Conservation (phyloP, 1,284 basidiomycete genomes). For the Hypsizygus ulmarius region DNA sequence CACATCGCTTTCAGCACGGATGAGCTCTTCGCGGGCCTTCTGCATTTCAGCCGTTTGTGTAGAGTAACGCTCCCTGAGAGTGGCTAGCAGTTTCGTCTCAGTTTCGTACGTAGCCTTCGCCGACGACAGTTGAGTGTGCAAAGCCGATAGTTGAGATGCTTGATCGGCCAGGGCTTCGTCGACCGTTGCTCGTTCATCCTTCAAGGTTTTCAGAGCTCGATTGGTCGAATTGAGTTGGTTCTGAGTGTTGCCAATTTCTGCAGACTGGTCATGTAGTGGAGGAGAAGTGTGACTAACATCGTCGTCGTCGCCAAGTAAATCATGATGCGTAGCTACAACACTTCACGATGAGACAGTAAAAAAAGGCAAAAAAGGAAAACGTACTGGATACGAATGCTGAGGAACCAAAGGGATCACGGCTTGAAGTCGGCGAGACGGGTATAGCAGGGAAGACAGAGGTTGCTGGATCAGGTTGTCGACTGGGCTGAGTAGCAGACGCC, state of each 20-base stretch:
- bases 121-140: constrained; percentile 74
- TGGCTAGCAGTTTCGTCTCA: constrained; percentile 74
- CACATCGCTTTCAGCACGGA: constrained; percentile 89
- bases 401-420: constrained; percentile 43
- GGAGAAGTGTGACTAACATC: constrained; percentile 48
- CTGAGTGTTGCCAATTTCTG: constrained; percentile 82
- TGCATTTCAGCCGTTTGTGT: constrained; percentile 79
- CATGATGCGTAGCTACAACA: constrained; percentile 35
- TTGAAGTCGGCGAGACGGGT: constrained; percentile 23
- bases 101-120: constrained; percentile 83
- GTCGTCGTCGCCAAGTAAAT: constrained; percentile 76
- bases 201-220: constrained; percentile 60
- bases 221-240: constrained; percentile 85
- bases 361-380: constrained; percentile 24
- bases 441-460: constrained; percentile 18
- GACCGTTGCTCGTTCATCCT: constrained; percentile 53
- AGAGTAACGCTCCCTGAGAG: constrained; percentile 70
- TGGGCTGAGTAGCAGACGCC: constrained; percentile 41
- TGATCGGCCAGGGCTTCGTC: constrained; percentile 63
- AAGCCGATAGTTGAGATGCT: constrained; percentile 64
- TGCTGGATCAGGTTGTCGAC: constrained; percentile 33
- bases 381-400: constrained; percentile 27
- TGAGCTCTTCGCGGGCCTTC: constrained; percentile 77
- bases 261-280: constrained; percentile 65
- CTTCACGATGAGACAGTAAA: constrained; percentile 17